phyloP scores from a whole-genome alignment of 2,329 filamentous ascomycete genomes.

The Sclerotinia minor region DNA sequence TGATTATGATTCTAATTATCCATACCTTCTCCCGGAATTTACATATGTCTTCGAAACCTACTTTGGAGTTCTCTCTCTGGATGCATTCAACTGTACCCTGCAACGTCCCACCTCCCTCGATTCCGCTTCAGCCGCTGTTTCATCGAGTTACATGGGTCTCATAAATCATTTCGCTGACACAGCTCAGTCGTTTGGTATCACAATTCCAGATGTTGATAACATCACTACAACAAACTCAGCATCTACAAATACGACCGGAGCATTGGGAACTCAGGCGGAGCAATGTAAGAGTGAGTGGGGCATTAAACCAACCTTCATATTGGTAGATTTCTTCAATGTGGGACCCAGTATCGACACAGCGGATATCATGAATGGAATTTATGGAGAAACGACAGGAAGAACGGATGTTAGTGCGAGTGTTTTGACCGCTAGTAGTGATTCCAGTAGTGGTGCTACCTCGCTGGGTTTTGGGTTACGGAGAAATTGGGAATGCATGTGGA shows the following conservation, averaged over 20 bases:
- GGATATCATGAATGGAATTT: slow-evolving; percentile 64
- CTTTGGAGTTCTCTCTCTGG: slow-evolving; percentile 61
- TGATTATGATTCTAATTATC: slow-evolving; percentile 45
- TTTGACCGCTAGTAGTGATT: slow-evolving; percentile 26
- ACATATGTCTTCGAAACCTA: slow-evolving; percentile 70
- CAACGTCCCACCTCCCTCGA: slow-evolving; percentile 60
- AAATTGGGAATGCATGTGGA: slow-evolving; percentile 7
- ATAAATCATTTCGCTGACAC: slow-evolving; percentile 80
- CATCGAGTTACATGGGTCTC: slow-evolving; percentile 63
- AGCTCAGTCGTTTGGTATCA: slow-evolving; percentile 53
- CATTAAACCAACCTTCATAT: slow-evolving; percentile 66
- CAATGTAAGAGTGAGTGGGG: slow-evolving; percentile 60
- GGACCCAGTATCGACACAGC: slow-evolving; percentile 69
- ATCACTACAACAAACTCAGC: slow-evolving; percentile 67
- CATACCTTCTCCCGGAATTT: slow-evolving; percentile 65
- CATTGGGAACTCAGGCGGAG: slow-evolving; percentile 54
- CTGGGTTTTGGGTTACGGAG: neutral
- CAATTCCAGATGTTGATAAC: slow-evolving; percentile 60
- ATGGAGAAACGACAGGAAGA: slow-evolving; percentile 31
- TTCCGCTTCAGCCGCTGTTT: slow-evolving; percentile 53
- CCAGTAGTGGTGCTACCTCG: slow-evolving; percentile 22
- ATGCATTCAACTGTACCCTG: slow-evolving; percentile 71
- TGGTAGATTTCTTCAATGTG: slow-evolving; percentile 79
- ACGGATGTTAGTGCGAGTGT: slow-evolving; percentile 33
- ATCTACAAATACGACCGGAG: slow-evolving; percentile 47